Percentiles rank a stretch among this genome's conserved stretches.
These are phyloP conservation scores for Alternaria panax DNA, from an alignment of 2,329 filamentous ascomycete genomes.

Conservation along the genomic window DNA sequence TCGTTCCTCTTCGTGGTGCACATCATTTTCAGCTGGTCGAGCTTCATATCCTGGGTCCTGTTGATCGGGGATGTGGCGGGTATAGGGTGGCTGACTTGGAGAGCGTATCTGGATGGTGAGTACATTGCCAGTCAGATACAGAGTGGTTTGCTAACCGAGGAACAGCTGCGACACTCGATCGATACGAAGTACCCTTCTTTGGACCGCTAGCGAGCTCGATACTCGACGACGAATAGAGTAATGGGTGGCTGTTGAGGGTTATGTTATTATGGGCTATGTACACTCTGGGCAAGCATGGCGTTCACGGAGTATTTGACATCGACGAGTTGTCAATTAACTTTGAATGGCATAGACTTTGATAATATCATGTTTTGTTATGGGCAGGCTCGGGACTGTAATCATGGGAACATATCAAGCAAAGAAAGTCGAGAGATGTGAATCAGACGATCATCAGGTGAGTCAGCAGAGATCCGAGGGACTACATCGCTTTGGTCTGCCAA, in stretches of 20 bases:
- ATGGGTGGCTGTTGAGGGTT: not conserved
- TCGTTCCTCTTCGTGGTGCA: slow-evolving; percentile 75
- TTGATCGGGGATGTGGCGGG: slow-evolving; percentile 77
- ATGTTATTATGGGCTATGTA: not conserved
- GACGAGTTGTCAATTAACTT: not conserved
- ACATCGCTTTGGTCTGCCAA: too few relatives aligned
- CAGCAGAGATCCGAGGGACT: too few relatives aligned
- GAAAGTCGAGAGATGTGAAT: too few relatives aligned
- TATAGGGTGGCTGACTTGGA: slow-evolving; percentile 77
- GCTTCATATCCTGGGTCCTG: slow-evolving; percentile 82
- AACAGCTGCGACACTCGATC: slow-evolving; percentile 66
- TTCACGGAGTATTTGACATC: slow-evolving; percentile 18
- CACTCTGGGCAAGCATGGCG: slow-evolving; percentile 11
- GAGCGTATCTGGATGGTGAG: slow-evolving; percentile 84
- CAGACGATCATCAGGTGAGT: too few relatives aligned
- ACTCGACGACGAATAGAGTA: slow-evolving; percentile 77
- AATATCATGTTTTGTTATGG: not conserved
- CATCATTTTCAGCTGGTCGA: slow-evolving; percentile 85
- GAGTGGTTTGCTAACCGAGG: slow-evolving; percentile 13
- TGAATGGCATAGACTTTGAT: not conserved
- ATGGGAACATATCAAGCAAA: too few relatives aligned
- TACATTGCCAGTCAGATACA: not conserved
- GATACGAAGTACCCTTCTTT: slow-evolving; percentile 88
- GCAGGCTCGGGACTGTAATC: not conserved
- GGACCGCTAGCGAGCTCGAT: slow-evolving; percentile 86